Conservation (phyloP, 345 rosid genomes). For the Citrus medica region DNA sequence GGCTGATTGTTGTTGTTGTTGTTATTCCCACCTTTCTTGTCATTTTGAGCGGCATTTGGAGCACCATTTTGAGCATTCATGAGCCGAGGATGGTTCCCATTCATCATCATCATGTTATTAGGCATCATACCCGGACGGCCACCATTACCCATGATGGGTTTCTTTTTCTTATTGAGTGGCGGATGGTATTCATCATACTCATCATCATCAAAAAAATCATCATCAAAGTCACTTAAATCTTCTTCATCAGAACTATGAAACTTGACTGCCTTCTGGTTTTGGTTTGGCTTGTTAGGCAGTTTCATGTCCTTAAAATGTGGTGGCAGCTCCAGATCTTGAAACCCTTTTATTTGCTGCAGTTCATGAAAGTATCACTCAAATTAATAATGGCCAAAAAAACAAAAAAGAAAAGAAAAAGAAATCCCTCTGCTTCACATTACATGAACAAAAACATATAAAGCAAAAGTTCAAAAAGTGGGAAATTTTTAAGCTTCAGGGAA, state of each 20-base stretch:
- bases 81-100: constrained; percentile 45
- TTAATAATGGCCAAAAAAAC: background rate
- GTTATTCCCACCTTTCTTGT: constrained; percentile 42
- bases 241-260: constrained; percentile 48
- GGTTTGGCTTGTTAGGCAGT: constrained; percentile 44
- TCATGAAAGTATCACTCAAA: constrained; percentile 43
- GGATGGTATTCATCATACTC: constrained; percentile 48
- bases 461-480: background rate
- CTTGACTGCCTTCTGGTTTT: constrained; percentile 50
- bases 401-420: background rate
- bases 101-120: constrained; percentile 37
- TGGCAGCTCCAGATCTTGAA: constrained; percentile 66
- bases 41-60: constrained; percentile 36
- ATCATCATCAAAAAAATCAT: constrained; percentile 33
- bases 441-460: background rate
- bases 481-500: background rate
- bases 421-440: background rate
- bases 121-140: constrained; percentile 35
- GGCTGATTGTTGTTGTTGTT: constrained; percentile 43
- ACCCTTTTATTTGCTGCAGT: constrained; percentile 61
- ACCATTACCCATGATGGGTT: constrained; percentile 41
- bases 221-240: constrained; percentile 27
- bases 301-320: constrained; percentile 69
- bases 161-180: constrained; percentile 56
- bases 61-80: constrained; percentile 53